These are phyloP conservation scores for Iris macrosiphon DNA, from an alignment of 106 monocot genomes.

Conservation along the genomic window DNA sequence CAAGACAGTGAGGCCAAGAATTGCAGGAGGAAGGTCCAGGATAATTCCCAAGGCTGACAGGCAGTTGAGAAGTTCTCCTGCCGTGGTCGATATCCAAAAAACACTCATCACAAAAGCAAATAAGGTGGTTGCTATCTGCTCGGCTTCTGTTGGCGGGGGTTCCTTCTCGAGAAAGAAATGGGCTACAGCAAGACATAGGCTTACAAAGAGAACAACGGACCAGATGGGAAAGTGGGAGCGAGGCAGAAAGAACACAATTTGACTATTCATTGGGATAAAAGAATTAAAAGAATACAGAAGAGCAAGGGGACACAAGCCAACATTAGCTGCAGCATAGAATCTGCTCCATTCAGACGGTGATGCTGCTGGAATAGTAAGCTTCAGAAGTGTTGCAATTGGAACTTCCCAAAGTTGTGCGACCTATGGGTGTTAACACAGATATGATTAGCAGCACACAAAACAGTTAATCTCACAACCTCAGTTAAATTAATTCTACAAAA, in stretches of 20 bases:
- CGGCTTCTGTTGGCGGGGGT: conserved; percentile 34
- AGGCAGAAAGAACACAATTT: conserved; percentile 63
- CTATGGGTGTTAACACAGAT: conserved; percentile 31
- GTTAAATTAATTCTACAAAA: no score
- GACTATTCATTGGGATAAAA: conserved; percentile 39
- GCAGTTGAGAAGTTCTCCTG: conserved; percentile 81
- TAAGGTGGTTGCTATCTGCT: conserved; percentile 21
- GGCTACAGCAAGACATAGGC: conserved; percentile 34
- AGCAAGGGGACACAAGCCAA: conserved; percentile 60
- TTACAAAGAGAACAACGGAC: conserved; percentile 51
- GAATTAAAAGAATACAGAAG: conserved; percentile 66
- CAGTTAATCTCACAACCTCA: no score
- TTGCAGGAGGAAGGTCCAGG: conserved; percentile 61
- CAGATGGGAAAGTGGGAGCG: conserved; percentile 55
- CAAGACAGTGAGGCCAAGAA: conserved; percentile 85
- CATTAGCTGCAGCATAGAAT: conserved; percentile 65
- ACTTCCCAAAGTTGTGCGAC: conserved; percentile 49
- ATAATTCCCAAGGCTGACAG: conserved; percentile 53
- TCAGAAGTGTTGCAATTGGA: conserved; percentile 61
- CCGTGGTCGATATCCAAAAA: conserved; percentile 95
- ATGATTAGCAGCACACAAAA: no score
- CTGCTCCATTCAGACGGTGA: conserved; percentile 56
- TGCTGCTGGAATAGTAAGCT: conserved; percentile 74
- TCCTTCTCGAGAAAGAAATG: conserved; percentile 63
- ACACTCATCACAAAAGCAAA: conserved; percentile 87